phyloP scores from a whole-genome alignment of 2,329 filamentous ascomycete species.

The Fonsecaea multimorphosa region DNA sequence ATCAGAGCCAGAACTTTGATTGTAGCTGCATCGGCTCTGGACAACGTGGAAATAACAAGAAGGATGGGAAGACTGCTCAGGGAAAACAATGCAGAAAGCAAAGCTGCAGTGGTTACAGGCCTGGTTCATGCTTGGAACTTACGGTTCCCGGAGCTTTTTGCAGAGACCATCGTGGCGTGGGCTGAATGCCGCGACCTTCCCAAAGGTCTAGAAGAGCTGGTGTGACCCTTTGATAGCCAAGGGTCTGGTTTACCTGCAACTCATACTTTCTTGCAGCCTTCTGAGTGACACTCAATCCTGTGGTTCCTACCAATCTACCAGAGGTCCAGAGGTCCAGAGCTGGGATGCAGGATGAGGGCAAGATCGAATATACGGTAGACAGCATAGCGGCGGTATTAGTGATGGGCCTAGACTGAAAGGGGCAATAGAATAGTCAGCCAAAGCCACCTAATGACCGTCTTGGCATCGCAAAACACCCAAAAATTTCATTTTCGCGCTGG shows the following conservation, averaged over 20 bases:
- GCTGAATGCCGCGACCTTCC: constrained; percentile 3
- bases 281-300: too few relatives aligned
- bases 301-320: too few relatives aligned
- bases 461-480: constrained; percentile 16
- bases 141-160: constrained; percentile 18
- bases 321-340: too few relatives aligned
- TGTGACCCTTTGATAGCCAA: not conserved
- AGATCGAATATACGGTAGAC: not conserved
- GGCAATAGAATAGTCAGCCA: not conserved
- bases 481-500: constrained; percentile 1
- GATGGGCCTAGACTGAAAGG: not conserved
- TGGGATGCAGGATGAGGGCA: not conserved
- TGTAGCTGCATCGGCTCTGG: constrained; percentile 5
- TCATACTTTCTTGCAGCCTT: not conserved
- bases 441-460: constrained; percentile 8
- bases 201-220: constrained; percentile 4
- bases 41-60: constrained; percentile 20
- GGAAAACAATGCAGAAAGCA: constrained; percentile 4
- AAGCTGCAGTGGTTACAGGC: constrained; percentile 5
- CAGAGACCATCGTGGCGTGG: constrained; percentile 10
- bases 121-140: constrained; percentile 16
- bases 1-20: constrained; percentile 16
- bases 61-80: constrained; percentile 8
- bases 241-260: too few relatives aligned
- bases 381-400: not conserved